phyloP scores from a whole-genome alignment of 1,139 yeast genomes.

The Debaryomyces nepalensis region DNA sequence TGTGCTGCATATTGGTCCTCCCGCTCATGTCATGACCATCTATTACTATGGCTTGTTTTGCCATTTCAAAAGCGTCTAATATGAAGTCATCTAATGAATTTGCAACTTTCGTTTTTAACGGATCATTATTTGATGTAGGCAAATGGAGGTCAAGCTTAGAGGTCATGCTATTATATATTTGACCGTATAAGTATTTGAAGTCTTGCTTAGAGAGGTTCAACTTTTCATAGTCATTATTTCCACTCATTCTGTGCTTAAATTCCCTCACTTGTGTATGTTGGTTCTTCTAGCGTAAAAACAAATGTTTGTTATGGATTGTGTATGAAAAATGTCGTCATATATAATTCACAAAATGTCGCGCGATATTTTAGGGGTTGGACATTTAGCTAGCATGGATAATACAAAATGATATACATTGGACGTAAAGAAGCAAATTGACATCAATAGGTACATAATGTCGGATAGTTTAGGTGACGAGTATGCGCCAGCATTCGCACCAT shows the following conservation, averaged over 20 bases:
- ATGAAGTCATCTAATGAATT: constrained; percentile 49
- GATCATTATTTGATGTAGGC: constrained; percentile 51
- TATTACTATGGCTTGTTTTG: constrained; percentile 53
- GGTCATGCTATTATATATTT: constrained; percentile 43
- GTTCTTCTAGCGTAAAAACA: background rate
- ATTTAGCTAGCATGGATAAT: constrained; percentile 3
- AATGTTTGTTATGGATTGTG: constrained; percentile 6
- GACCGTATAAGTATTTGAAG: constrained; percentile 49
- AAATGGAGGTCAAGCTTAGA: constrained; percentile 52
- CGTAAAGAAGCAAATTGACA: constrained; percentile 1
- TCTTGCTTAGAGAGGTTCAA: constrained; percentile 56
- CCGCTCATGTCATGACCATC: constrained; percentile 46
- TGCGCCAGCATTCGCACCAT: constrained; percentile 89
- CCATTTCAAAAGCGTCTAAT: constrained; percentile 54
- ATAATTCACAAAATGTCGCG: constrained; percentile 10
- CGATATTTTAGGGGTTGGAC: constrained; percentile 7
- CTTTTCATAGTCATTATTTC: constrained; percentile 37
- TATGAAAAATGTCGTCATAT: constrained; percentile 11
- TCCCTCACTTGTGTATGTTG: background rate
- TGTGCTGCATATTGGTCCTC: constrained; percentile 14
- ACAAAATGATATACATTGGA: background rate
- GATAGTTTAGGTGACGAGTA: constrained; percentile 54
- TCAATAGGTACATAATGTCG: constrained; percentile 28
- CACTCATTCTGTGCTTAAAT: constrained; percentile 20
- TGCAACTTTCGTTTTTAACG: constrained; percentile 49